Evolutionary conservation across 2,329 filamentous ascomycete genomes (phyloP), one percentile per base, ranked within the genome.

Genomic region (Phaeosphaeriaceae sp.): DNA sequence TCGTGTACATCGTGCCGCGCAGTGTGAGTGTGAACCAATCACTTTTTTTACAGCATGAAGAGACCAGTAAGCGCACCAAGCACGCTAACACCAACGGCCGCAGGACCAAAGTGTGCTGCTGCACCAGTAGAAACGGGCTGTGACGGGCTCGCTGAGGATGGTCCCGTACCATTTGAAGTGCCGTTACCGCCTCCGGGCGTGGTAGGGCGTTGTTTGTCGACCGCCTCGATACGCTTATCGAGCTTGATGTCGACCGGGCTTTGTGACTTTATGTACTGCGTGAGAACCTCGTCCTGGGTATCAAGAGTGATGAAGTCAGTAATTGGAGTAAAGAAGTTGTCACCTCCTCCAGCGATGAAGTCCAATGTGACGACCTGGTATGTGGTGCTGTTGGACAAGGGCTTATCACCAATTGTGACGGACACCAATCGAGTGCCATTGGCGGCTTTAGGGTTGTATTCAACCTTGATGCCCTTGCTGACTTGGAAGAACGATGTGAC

Each of bases 331-430:
- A 88, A 81, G 68, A 89, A 85, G 67, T 88, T 89, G 65, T 90
- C 88, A 15, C 87, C 88, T 11, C 74, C 74, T 2, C 82, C 81
- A 1, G 86, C 86, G 0, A 90, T 63, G 63, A 89, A 90, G 65
- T 89, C 87, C 1, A 88, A 77, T 0, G 88, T 89, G 17, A 87
- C 84, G 20, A 90, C 73, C 11, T 80, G 82, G 71, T 90, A 90
- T 25, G 81, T 76, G 17, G 72, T 73, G 11, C 71, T 73, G 11
- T 79, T 73, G 33, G 85, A 81, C 1, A 89, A 75, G 0, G 79
- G 74, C 62, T 81, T 66, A 15, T 78, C 84, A 31, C 78, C 80
- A 36, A 89, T 80, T 1, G 77, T 82, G 1, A 88, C 80, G 17
- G 79, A 77, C 19, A 88, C 78, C 3, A 90, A 82, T 54, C 80